These are phyloP conservation scores for Miscanthus sacchariflorus DNA, from an alignment of 202 grass and related monocot species.

Conservation along the genomic window DNA sequence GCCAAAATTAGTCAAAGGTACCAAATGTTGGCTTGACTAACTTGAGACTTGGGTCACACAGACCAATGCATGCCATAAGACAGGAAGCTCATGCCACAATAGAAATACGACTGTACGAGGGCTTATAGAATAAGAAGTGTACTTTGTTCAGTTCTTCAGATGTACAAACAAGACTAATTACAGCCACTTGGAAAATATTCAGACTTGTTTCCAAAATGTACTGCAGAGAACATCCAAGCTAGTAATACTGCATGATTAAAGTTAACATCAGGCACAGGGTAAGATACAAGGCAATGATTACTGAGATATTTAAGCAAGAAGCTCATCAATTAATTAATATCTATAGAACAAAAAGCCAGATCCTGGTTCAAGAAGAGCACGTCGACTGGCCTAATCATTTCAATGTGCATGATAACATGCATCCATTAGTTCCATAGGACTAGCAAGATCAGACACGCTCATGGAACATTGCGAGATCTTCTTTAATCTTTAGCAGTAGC, in stretches of 20 bases:
- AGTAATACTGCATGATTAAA: neutral
- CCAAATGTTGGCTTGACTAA: neutral
- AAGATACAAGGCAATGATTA: neutral
- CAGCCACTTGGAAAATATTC: neutral
- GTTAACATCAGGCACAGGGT: neutral
- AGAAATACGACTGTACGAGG: no score
- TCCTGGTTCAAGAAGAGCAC: slow-evolving; percentile 19
- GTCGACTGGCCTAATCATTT: neutral
- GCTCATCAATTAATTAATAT: neutral
- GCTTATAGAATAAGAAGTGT: neutral
- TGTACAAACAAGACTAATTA: slow-evolving; percentile 12
- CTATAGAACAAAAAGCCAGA: neutral
- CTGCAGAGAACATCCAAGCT: neutral
- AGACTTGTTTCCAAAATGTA: neutral
- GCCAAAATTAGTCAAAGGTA: neutral
- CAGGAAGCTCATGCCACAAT: neutral
- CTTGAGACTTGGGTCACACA: neutral
- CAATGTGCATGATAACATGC: neutral
- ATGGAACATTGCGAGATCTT: neutral
- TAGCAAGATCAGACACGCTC: neutral
- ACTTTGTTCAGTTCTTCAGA: neutral
- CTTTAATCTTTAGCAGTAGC: neutral
- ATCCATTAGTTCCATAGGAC: neutral
- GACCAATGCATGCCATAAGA: neutral
- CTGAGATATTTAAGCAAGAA: neutral